These are phyloP conservation scores for Fusarium sp. DNA, from an alignment of 2,329 filamentous ascomycete species.

Conservation along the genomic window DNA sequence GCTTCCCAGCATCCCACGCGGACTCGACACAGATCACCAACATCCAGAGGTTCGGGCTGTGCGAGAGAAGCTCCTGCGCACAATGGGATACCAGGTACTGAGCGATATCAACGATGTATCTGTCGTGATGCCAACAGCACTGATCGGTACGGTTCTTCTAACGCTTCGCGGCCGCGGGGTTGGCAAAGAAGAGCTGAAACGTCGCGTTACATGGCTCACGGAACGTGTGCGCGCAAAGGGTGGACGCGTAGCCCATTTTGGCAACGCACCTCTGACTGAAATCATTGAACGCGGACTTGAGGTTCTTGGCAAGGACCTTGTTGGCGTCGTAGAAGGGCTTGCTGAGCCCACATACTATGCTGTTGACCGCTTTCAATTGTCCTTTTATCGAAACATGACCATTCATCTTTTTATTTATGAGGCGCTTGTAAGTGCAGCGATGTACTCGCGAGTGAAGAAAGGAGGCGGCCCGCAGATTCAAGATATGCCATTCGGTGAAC, in stretches of 20 bases:
- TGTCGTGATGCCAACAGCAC: constrained; percentile 96
- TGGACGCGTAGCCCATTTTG: constrained; percentile 93
- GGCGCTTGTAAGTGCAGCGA: constrained; percentile 84
- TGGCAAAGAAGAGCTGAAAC: constrained; percentile 83
- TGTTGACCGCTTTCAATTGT: constrained; percentile 94
- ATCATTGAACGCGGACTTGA: constrained; percentile 92
- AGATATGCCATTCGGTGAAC: constrained; percentile 76
- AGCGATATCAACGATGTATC: constrained; percentile 95
- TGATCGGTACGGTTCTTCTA: constrained; percentile 92
- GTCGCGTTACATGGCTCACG: constrained; percentile 90
- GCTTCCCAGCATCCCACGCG: constrained; percentile 55
- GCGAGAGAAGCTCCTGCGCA: constrained; percentile 79
- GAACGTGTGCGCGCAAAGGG: constrained; percentile 84
- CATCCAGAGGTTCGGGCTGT: constrained; percentile 61
- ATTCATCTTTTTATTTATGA: constrained; percentile 98
- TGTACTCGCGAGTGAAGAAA: constrained; percentile 91
- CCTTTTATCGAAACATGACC: constrained; percentile 99
- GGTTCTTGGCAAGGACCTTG: constrained; percentile 87
- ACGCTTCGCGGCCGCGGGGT: constrained; percentile 92
- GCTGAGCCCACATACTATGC: constrained; percentile 94
- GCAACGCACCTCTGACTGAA: constrained; percentile 77
- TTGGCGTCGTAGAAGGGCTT: constrained; percentile 79
- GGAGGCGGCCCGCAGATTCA: constrained; percentile 87
- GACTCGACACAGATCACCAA: constrained; percentile 56
- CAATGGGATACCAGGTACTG: constrained; percentile 89